Base-by-base conservation (phyloP, 345 rosid genomes). In the Gossypium bickii region DNA sequence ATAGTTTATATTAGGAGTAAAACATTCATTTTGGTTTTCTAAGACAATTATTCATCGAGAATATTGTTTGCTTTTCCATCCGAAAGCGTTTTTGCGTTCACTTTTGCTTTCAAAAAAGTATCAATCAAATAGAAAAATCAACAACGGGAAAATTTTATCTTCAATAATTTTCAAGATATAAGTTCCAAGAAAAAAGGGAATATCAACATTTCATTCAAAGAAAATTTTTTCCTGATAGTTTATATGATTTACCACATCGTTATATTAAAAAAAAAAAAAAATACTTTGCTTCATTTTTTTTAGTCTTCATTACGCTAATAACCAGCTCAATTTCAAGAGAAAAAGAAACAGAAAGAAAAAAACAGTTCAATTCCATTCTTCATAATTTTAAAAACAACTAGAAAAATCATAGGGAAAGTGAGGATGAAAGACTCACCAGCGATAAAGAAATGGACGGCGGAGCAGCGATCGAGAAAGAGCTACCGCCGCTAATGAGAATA, bases 391-490 rank as follows among this genome's bases (percentile, higher is more conserved):
- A 17, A 25, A 17, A 43, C 7, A 63, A 15, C 25, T 49, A 16
- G 1, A 69, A 69, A 7, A 9, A 7, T 67, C 12, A 48, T 27
- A 68, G 2, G 20, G 57, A 51, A 68, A 27, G 44, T 51, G 73
- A 51, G 1, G 73, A 69, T 24, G 45, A 51, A 60, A 61, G 65
- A 53, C 81, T 62, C 76, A 81, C 86, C 68, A 38, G 51, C 57
- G 75, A 79, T 27, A 17, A 70, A 34, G 67, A 71, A 66, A 61
- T 63, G 55, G 77, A 73, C 77, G 78, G 76, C 66, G 73, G 77
- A 72, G 77, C 72, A 27, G 41, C 70, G 58, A 51, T 2, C 44
- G 45, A 51, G 41, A n/a, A 15, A 24, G 72, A 67, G 73, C 74
- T 71, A 68, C 73, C 77, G 73, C 80, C 77, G 78, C 25, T 61